These are phyloP conservation scores for Boletus sp. DNA, from an alignment of 1,284 basidiomycete genomes.

Conservation along the genomic window DNA sequence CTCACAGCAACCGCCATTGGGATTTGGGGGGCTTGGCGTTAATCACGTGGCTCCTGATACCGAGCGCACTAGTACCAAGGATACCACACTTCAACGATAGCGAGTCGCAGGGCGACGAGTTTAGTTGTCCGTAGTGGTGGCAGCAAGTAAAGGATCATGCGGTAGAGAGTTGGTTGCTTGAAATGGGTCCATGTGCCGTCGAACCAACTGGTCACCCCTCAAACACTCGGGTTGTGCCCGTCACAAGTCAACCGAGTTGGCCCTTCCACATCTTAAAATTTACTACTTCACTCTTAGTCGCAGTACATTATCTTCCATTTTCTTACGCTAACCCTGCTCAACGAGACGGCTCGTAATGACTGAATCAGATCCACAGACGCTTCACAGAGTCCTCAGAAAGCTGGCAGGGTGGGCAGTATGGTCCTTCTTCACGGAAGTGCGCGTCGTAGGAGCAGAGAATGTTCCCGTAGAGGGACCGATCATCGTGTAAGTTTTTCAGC, in stretches of 20 bases:
- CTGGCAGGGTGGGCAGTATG: conserved; percentile 71
- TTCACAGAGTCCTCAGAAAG: conserved; percentile 62
- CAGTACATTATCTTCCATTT: conserved; percentile 10
- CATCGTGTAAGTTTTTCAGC: conserved; percentile 67
- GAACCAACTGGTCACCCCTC: no score
- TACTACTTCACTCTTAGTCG: background rate
- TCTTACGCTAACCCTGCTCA: conserved; percentile 7
- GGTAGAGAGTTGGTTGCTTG: no score
- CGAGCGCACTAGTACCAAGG: no score
- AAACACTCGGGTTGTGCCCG: background rate
- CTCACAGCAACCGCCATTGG: no score
- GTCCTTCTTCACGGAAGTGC: conserved; percentile 85
- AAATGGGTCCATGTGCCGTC: no score
- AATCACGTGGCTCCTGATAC: no score
- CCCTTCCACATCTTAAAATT: background rate
- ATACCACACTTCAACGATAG: no score
- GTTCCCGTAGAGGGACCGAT: conserved; percentile 82
- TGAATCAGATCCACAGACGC: conserved; percentile 39
- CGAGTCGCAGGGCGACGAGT: no score
- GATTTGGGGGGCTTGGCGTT: no score
- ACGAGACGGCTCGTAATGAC: conserved; percentile 5
- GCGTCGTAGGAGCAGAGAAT: conserved; percentile 80
- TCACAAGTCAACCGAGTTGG: no score
- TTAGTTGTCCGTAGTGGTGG: no score
- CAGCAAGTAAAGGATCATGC: no score